Conservation (phyloP, 1,284 basidiomycete genomes). For the Cutaneotrichosporon spelunceum region DNA sequence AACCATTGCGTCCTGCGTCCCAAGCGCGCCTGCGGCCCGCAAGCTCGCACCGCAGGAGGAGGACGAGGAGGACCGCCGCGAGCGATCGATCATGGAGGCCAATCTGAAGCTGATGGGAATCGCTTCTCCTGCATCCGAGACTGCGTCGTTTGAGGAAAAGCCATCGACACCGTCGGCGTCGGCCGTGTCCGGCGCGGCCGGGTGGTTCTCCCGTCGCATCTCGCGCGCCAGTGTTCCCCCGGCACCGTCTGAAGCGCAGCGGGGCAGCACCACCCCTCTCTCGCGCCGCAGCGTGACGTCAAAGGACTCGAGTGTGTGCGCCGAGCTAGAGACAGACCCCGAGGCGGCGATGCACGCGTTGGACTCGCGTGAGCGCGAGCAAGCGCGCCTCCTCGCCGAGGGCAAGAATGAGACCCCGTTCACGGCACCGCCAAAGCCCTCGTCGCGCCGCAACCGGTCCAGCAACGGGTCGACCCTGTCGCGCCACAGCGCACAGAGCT, state of each 20-base stretch:
- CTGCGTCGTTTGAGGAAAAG: conserved; percentile 1
- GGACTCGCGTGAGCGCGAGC: conserved; percentile 35
- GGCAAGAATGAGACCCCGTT: conserved; percentile 29
- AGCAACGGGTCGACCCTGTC: neutral
- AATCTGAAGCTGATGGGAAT: conserved; percentile 91
- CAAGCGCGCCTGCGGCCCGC: conserved; percentile 32
- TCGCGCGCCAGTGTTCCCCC: conserved; percentile 5
- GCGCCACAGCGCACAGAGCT: neutral
- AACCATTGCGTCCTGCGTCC: conserved; percentile 53
- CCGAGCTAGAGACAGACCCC: conserved; percentile 17
- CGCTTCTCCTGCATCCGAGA: conserved; percentile 45
- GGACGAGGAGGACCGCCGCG: conserved; percentile 80
- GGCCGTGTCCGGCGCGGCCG: neutral
- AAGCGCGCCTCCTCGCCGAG: conserved; percentile 29
- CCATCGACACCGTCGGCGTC: conserved; percentile 2
- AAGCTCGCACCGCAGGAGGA: conserved; percentile 63
- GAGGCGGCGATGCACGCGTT: conserved; percentile 31
- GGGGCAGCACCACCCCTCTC: conserved; percentile 24
- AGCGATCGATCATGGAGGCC: conserved; percentile 76
- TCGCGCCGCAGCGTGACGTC: conserved; percentile 28
- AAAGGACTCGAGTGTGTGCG: conserved; percentile 12
- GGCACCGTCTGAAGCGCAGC: neutral
- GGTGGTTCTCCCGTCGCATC: conserved; percentile 19
- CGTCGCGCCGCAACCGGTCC: conserved; percentile 8
- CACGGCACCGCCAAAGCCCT: conserved; percentile 32